Percentiles rank a stretch among this genome's conserved stretches.
Evolutionary conservation across 495 filamentous ascomycete species (phyloP).

Genomic region (Penicillium turbatum): DNA sequence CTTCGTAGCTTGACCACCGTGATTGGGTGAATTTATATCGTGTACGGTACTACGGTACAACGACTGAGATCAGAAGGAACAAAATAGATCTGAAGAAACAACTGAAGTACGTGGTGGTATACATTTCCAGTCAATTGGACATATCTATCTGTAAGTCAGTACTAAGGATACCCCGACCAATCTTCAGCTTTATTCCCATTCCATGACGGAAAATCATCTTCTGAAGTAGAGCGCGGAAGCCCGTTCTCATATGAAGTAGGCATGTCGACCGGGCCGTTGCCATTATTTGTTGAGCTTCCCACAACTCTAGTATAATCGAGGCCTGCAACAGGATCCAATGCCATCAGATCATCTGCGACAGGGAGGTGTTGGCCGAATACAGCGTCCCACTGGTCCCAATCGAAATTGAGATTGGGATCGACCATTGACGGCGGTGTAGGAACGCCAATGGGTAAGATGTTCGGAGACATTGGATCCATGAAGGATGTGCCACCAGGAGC

Average conservation of each 20-base stretch:
- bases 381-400: conserved; percentile 51
- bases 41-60: no score
- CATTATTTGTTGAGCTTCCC: background rate
- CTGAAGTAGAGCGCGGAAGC: background rate
- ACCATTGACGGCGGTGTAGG: conserved; percentile 44
- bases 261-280: conserved; percentile 1
- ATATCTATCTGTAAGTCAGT: no score
- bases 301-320: conserved; percentile 32
- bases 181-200: conserved; percentile 2
- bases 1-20: background rate
- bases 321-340: conserved; percentile 39
- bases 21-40: background rate
- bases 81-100: no score
- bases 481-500: conserved; percentile 14
- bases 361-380: conserved; percentile 48
- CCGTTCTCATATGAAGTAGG: background rate
- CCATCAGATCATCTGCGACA: conserved; percentile 45
- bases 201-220: conserved; percentile 8
- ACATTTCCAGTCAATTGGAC: background rate
- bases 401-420: conserved; percentile 44
- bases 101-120: no score
- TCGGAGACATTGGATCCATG: conserved; percentile 26
- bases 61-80: no score
- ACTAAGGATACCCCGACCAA: conserved; percentile 18
- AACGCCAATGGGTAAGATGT: conserved; percentile 16